phyloP scores from a whole-genome alignment of 805 yeast species.

The Dipodascopsis uninucleata region DNA sequence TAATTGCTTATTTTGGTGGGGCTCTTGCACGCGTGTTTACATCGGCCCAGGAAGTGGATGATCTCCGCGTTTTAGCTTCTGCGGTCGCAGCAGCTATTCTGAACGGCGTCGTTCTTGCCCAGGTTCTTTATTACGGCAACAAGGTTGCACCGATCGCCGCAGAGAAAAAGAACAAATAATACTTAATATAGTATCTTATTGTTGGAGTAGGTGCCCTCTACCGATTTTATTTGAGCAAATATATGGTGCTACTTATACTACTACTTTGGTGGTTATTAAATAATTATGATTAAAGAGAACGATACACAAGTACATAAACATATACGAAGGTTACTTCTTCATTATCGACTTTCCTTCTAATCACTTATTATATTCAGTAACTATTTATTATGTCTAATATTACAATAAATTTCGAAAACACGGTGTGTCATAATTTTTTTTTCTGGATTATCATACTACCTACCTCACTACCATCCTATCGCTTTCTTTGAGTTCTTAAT shows the following conservation, averaged over 20 bases:
- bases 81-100: constrained; percentile 36
- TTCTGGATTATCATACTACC: neutral
- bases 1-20: constrained; percentile 40
- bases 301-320: constrained; percentile 20
- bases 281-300: too few relatives aligned
- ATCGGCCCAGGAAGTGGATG: constrained; percentile 39
- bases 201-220: constrained; percentile 30
- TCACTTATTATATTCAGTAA: neutral
- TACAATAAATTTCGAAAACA: too few relatives aligned
- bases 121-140: constrained; percentile 38
- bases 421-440: too few relatives aligned
- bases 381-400: neutral
- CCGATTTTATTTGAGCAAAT: too few relatives aligned
- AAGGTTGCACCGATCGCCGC: constrained; percentile 17
- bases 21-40: constrained; percentile 42
- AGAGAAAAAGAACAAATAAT: constrained; percentile 21
- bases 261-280: too few relatives aligned
- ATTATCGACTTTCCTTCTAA: constrained; percentile 15
- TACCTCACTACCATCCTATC: too few relatives aligned
- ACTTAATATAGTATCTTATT: neutral
- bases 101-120: constrained; percentile 38
- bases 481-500: too few relatives aligned
- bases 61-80: constrained; percentile 37
- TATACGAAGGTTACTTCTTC: neutral
- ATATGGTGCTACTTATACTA: too few relatives aligned